A percentile compares a stretch with the other conserved stretches of the same genome.
Evolutionary conservation across 495 filamentous ascomycete species (phyloP).

Genomic region (Chlorociboria aeruginascens): DNA sequence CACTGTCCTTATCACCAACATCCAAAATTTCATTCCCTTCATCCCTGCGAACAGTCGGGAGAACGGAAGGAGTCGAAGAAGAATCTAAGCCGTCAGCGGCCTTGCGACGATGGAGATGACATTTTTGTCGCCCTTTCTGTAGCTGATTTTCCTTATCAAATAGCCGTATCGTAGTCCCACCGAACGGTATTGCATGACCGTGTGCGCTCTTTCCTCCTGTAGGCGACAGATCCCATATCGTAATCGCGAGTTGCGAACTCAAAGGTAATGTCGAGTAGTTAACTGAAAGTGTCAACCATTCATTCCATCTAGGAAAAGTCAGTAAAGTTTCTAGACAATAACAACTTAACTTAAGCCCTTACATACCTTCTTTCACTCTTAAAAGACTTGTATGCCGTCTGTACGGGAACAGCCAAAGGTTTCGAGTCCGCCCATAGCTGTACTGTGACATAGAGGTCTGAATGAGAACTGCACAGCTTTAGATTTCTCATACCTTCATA

Average conservation of each 20-base stretch:
- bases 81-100: constrained; percentile 78
- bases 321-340: not conserved
- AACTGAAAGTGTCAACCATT: constrained; percentile 87
- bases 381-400: constrained; percentile 86
- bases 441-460: constrained; percentile 83
- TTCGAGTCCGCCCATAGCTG: constrained; percentile 96
- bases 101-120: constrained; percentile 67
- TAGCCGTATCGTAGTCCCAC: constrained; percentile 78
- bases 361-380: constrained; percentile 48
- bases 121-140: constrained; percentile 87
- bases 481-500: constrained; percentile 3
- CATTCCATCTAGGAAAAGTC: constrained; percentile 59
- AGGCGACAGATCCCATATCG: constrained; percentile 88
- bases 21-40: constrained; percentile 9
- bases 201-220: constrained; percentile 49
- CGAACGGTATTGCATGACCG: constrained; percentile 78
- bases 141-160: constrained; percentile 87
- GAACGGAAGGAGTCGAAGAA: constrained; percentile 63
- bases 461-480: constrained; percentile 38
- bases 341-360: not conserved
- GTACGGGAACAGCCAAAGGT: constrained; percentile 77
- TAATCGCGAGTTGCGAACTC: constrained; percentile 78
- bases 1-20: constrained; percentile 44
- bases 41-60: constrained; percentile 23
- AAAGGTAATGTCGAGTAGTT: constrained; percentile 67